Evolutionary conservation across 345 rosid genomes (phyloP).

Genomic region (Sisymbrium irio): DNA sequence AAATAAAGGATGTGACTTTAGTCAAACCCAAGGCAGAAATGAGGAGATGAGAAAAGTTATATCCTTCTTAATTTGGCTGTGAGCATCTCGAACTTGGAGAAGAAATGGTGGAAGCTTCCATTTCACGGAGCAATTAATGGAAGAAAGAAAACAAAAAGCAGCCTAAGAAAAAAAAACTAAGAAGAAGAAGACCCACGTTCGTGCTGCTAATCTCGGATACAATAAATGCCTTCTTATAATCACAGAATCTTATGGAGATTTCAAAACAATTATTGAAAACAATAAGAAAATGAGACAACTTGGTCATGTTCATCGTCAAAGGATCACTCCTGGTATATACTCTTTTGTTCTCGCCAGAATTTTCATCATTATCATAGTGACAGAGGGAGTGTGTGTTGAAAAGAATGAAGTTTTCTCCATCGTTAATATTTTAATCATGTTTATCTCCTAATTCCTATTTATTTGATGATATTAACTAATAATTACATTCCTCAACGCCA

Average conservation of each 20-base stretch:
- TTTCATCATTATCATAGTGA: conserved; percentile 27
- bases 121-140: neutral
- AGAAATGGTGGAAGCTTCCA: conserved; percentile 18
- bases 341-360: conserved; percentile 20
- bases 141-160: neutral
- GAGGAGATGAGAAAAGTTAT: neutral
- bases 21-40: conserved; percentile 23
- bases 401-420: neutral
- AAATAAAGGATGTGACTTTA: conserved; percentile 13
- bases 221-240: conserved; percentile 25
- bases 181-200: conserved; percentile 27
- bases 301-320: conserved; percentile 24
- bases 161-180: too few relatives aligned
- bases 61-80: neutral
- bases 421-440: neutral
- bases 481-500: conserved; percentile 25
- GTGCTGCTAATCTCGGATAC: conserved; percentile 30
- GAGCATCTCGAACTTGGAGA: neutral
- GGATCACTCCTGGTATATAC: conserved; percentile 40
- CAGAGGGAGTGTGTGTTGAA: conserved; percentile 27
- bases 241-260: conserved; percentile 20
- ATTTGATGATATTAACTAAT: neutral
- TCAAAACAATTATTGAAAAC: neutral
- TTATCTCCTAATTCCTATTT: neutral
- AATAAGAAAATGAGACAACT: conserved; percentile 30